These are phyloP conservation scores for Marsdenia floribunda DNA, from an alignment of 257 asterid species.

Conservation along the genomic window DNA sequence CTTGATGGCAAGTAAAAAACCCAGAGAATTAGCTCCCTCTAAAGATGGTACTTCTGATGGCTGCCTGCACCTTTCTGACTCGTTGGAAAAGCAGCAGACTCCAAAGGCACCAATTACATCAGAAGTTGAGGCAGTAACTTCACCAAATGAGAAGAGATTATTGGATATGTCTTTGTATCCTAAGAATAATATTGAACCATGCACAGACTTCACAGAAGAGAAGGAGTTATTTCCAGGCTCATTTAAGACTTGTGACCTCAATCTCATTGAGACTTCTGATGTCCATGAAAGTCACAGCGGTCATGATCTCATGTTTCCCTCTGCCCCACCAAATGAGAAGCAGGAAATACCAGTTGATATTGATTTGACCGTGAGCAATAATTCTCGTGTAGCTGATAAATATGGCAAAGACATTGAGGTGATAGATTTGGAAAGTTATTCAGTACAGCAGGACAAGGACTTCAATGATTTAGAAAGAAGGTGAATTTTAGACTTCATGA, in stretches of 20 bases:
- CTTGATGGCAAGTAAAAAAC: constrained; percentile 45
- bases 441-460: constrained; percentile 49
- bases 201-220: constrained; percentile 45
- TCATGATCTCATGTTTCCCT: constrained; percentile 38
- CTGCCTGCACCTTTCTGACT: constrained; percentile 32
- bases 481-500: constrained; percentile 30
- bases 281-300: constrained; percentile 43
- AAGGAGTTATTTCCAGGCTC: constrained; percentile 63
- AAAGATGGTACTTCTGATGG: constrained; percentile 29
- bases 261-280: constrained; percentile 68
- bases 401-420: constrained; percentile 64
- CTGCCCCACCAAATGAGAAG: constrained; percentile 35
- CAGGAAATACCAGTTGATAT: constrained; percentile 45
- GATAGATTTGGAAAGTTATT: constrained; percentile 89
- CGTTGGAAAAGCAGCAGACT: constrained; percentile 36
- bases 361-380: constrained; percentile 64
- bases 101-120: constrained; percentile 42
- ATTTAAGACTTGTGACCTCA: constrained; percentile 83
- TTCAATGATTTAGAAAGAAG: constrained; percentile 50
- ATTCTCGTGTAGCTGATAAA: constrained; percentile 29
- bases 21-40: constrained; percentile 40
- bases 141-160: constrained; percentile 43
- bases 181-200: constrained; percentile 30
- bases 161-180: constrained; percentile 46
- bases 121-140: constrained; percentile 23